Conservation (phyloP, 768 basidiomycete genomes). For the Lactarius tabidus region DNA sequence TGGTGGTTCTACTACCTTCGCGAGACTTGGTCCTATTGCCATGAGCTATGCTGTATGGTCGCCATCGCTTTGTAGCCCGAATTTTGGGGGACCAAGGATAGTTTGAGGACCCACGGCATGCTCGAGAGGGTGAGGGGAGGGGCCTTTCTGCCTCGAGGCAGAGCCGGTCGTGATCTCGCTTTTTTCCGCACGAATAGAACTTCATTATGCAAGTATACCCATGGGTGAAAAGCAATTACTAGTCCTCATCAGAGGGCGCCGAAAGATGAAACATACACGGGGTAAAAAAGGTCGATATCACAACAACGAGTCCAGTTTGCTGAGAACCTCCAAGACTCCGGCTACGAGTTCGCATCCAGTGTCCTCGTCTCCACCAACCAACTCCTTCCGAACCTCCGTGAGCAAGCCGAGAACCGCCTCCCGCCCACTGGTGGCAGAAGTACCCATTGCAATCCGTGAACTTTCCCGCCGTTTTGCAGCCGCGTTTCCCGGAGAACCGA, state of each 20-base stretch:
- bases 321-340: constrained; percentile 89
- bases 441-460: constrained; percentile 53
- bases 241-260: constrained; percentile 1
- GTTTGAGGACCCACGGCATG: no score
- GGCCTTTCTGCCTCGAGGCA: no score
- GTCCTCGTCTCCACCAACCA: constrained; percentile 65
- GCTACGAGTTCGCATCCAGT: constrained; percentile 86
- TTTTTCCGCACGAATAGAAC: neutral
- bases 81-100: no score
- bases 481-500: constrained; percentile 8
- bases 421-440: constrained; percentile 45
- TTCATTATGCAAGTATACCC: neutral
- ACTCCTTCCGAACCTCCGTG: constrained; percentile 69
- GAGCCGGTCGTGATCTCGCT: neutral
- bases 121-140: no score
- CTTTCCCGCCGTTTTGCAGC: constrained; percentile 36
- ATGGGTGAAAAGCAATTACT: constrained; percentile 1
- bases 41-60: no score
- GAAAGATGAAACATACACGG: constrained; percentile 15
- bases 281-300: constrained; percentile 32
- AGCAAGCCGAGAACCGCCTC: constrained; percentile 73
- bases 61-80: no score
- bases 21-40: no score
- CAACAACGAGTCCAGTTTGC: constrained; percentile 84
- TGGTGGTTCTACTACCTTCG: no score